Evolutionary conservation across 23 red algal genomes (phyloP).

Genomic region (Pyropia haitanensis): DNA sequence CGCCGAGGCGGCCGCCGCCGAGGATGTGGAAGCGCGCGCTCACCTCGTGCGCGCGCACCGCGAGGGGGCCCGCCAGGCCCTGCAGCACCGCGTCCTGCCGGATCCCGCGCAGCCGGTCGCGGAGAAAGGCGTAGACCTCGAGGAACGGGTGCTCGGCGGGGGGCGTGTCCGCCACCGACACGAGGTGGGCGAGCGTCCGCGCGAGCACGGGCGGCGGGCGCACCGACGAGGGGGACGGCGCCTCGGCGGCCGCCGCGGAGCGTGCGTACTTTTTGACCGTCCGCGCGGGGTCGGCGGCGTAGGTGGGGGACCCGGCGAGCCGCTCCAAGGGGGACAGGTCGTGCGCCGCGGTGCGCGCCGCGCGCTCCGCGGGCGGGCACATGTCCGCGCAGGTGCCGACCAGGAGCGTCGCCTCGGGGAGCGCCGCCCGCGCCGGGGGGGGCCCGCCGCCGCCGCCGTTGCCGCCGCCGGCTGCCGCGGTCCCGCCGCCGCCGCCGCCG

Average conservation of each 20-base stretch:
- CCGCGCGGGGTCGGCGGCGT: slow-evolving; percentile 41
- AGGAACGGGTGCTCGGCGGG: slow-evolving; percentile 28
- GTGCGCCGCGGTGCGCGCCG: slow-evolving; percentile 29
- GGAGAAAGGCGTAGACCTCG: slow-evolving; percentile 80
- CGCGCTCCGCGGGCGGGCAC: slow-evolving; percentile 71
- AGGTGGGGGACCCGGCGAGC: not conserved
- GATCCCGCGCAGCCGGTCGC: slow-evolving; percentile 84
- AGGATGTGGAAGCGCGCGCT: slow-evolving; percentile 92
- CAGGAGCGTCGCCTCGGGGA: slow-evolving; percentile 20
- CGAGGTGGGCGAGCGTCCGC: slow-evolving; percentile 78
- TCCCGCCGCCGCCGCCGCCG: no score
- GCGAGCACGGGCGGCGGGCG: slow-evolving; percentile 55
- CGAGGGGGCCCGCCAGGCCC: slow-evolving; percentile 52
- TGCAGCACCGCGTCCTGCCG: slow-evolving; percentile 93
- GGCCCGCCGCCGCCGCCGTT: no score
- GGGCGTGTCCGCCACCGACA: slow-evolving; percentile 24
- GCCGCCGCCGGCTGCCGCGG: no score
- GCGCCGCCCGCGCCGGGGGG: no score
- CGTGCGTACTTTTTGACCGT: slow-evolving; percentile 93
- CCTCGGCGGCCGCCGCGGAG: slow-evolving; percentile 80
- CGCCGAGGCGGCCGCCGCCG: slow-evolving; percentile 55
- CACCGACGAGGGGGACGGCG: slow-evolving; percentile 48
- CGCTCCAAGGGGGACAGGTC: slow-evolving; percentile 67
- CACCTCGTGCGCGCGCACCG: slow-evolving; percentile 66
- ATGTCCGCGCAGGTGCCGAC: slow-evolving; percentile 85